A percentile compares a stretch with the other conserved stretches of the same genome.
phyloP scores from a whole-genome alignment of 305 asterid species.

The Fraxinus paxiana region DNA sequence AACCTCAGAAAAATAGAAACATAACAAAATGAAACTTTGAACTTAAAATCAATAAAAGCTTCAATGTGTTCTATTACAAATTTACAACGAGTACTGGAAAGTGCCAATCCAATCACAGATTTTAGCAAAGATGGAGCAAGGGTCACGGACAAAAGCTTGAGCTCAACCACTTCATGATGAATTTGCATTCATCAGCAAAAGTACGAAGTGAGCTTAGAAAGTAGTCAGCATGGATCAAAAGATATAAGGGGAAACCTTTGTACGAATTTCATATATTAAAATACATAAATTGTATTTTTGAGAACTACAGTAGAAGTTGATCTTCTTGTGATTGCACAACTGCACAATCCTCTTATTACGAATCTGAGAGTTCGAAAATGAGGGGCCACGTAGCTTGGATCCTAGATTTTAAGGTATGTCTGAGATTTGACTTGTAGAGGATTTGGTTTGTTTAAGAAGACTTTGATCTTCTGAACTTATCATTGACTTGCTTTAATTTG shows the following conservation, averaged over 20 bases:
- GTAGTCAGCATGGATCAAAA: not conserved
- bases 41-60: not conserved
- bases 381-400: not conserved
- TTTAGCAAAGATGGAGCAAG: not conserved
- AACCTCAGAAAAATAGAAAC: not conserved
- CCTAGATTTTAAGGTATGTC: not conserved
- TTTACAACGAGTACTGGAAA: not conserved
- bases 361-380: not conserved
- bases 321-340: not conserved
- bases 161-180: not conserved
- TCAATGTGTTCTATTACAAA: not conserved
- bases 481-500: not conserved
- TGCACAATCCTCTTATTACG: not conserved
- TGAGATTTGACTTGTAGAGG: not conserved
- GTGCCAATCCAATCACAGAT: not conserved
- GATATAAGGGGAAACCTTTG: not conserved
- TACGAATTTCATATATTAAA: not conserved
- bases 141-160: not conserved
- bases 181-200: not conserved
- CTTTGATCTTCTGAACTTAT: too few relatives aligned
- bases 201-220: not conserved
- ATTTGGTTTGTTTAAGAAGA: not conserved
- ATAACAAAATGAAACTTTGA: not conserved
- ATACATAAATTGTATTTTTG: not conserved
- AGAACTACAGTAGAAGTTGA: not conserved